A percentile compares a stretch with the other conserved stretches of the same genome.
These are phyloP conservation scores for Bifiguratus adelaidae DNA, from an alignment of 192 early-diverging fungal genomes.

Conservation along the genomic window DNA sequence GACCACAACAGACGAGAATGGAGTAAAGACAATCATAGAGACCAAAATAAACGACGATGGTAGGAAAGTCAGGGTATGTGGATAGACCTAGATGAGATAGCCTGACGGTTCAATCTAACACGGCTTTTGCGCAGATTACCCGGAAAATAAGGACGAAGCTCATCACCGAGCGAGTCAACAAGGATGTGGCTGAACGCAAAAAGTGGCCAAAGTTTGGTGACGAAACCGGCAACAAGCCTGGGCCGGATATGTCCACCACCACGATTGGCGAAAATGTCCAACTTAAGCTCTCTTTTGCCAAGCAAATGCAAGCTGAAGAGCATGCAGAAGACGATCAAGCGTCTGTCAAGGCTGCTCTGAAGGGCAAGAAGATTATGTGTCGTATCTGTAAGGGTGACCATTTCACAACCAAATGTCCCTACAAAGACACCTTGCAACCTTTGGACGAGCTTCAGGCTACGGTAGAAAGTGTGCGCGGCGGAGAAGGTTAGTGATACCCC, in stretches of 20 bases:
- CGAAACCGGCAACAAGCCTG: slow-evolving; percentile 60
- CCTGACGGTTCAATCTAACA: neutral
- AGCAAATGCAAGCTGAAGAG: too few relatives aligned
- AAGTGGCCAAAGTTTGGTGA: slow-evolving; percentile 93
- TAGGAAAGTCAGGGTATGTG: slow-evolving; percentile 74
- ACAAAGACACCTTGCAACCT: slow-evolving; percentile 88
- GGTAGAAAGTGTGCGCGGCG: neutral
- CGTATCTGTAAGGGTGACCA: slow-evolving; percentile 95
- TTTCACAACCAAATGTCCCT: slow-evolving; percentile 95
- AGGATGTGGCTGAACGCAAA: slow-evolving; percentile 84
- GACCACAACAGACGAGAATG: slow-evolving; percentile 60
- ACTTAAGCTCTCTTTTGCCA: slow-evolving; percentile 82
- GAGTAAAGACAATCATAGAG: slow-evolving; percentile 74
- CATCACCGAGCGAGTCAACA: slow-evolving; percentile 74
- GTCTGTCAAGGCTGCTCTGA: slow-evolving; percentile 44
- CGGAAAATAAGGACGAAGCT: slow-evolving; percentile 71
- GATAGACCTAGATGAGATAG: neutral
- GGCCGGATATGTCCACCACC: slow-evolving; percentile 84
- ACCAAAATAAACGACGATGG: slow-evolving; percentile 82
- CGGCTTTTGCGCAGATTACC: slow-evolving; percentile 44
- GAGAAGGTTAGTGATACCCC: neutral
- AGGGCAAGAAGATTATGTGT: slow-evolving; percentile 82
- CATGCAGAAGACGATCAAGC: slow-evolving; percentile 51
- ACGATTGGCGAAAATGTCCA: slow-evolving; percentile 77
- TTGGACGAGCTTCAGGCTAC: slow-evolving; percentile 47